A percentile compares a stretch with the other conserved stretches of the same genome.
Evolutionary conservation across 2,329 filamentous ascomycete genomes (phyloP).

Genomic region (Tolypocladium sp.): DNA sequence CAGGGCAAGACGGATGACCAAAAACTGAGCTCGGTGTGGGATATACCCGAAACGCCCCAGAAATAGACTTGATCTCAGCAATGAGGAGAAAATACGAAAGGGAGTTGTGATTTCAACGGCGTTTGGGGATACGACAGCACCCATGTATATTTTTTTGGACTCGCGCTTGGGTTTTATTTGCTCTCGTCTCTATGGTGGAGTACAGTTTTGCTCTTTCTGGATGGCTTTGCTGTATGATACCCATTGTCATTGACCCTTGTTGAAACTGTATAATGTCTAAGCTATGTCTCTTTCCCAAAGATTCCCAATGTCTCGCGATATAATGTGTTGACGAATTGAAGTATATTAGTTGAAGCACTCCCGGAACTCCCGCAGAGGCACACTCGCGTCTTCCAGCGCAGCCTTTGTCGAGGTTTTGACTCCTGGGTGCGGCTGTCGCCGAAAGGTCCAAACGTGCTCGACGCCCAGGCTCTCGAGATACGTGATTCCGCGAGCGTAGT

Average conservation of each 20-base stretch:
- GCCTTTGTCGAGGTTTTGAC: conserved; percentile 20
- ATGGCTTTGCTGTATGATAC: conserved; percentile 2
- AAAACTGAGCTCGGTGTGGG: conserved; percentile 2
- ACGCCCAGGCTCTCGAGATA: conserved; percentile 64
- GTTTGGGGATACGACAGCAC: background rate
- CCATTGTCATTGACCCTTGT: background rate
- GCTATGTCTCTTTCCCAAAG: background rate
- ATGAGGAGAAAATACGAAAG: background rate
- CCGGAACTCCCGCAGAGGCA: conserved; percentile 31
- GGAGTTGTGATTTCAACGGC: background rate
- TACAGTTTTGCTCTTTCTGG: background rate
- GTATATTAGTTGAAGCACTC: conserved; percentile 13
- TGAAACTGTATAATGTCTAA: background rate
- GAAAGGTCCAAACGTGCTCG: conserved; percentile 48
- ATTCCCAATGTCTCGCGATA: too few species aligned
- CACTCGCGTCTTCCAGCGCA: conserved; percentile 30
- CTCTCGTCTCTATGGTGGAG: background rate
- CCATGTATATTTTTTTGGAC: background rate
- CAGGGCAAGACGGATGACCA: background rate
- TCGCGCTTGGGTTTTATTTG: background rate
- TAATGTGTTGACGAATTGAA: background rate
- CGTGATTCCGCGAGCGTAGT: conserved; percentile 62
- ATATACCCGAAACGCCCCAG: conserved; percentile 22
- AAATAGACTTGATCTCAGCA: conserved; percentile 2
- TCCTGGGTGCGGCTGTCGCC: conserved; percentile 23